Evolutionary conservation across 108 stramenopile genomes (phyloP).

Genomic region (Cyclotella distinguenda): DNA sequence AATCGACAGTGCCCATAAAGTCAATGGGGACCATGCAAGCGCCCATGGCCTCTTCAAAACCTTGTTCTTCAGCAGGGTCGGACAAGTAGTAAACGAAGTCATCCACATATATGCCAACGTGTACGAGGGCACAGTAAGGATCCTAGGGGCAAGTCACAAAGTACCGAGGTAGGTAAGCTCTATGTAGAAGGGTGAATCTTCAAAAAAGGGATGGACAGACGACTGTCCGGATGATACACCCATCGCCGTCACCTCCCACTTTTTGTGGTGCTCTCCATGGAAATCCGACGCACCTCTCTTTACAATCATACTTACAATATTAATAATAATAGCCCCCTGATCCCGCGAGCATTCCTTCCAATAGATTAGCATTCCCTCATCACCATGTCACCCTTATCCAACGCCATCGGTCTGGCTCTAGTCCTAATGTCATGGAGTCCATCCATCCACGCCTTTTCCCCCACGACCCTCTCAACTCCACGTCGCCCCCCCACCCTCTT

Average conservation of each 20-base stretch:
- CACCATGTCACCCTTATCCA: conserved; percentile 20
- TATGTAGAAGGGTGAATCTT: not conserved
- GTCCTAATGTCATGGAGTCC: conserved; percentile 13
- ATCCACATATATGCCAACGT: conserved; percentile 14
- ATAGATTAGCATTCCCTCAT: not conserved
- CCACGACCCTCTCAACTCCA: conserved; percentile 3
- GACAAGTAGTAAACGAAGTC: conserved; percentile 19
- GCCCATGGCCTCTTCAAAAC: not conserved
- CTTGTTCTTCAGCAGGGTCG: conserved; percentile 1
- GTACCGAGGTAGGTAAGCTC: too few species aligned
- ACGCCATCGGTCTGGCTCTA: conserved; percentile 18
- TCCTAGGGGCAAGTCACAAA: too few species aligned
- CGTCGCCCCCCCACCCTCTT: not conserved
- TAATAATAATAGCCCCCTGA: too few species aligned
- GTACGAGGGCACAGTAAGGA: not conserved
- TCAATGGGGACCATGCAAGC: not conserved
- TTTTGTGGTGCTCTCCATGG: conserved; percentile 25
- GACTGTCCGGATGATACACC: not conserved
- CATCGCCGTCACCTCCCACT: too few species aligned
- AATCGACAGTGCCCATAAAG: conserved; percentile 10
- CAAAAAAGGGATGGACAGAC: not conserved
- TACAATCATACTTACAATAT: not conserved
- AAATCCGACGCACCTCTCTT: conserved; percentile 7
- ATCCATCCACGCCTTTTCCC: conserved; percentile 8
- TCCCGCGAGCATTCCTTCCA: not conserved